phyloP scores from a whole-genome alignment of 129 eudicot genomes.

The Chrysanthemum makinoi region DNA sequence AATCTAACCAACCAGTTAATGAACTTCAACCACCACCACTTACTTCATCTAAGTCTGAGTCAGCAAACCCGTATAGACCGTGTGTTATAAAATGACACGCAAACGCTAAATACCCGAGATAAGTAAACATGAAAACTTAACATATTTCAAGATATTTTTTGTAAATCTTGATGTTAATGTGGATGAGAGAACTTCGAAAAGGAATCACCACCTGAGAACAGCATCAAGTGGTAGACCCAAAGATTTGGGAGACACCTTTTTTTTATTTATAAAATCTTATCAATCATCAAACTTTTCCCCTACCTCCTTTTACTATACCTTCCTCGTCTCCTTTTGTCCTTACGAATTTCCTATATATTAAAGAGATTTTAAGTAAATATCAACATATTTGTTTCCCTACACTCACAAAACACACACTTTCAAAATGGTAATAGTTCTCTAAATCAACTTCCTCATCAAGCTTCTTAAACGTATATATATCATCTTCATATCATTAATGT shows the following conservation, averaged over 20 bases:
- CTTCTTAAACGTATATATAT: not conserved
- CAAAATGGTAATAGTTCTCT: slow-evolving; percentile 33
- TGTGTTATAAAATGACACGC: not conserved
- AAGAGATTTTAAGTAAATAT: slow-evolving; percentile 6
- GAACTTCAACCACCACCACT: slow-evolving; percentile 26
- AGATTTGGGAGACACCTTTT: slow-evolving; percentile 28
- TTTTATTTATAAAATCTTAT: slow-evolving; percentile 6
- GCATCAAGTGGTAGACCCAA: too few relatives aligned
- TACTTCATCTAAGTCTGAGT: slow-evolving; percentile 17
- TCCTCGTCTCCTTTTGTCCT: slow-evolving; percentile 18
- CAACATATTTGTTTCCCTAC: slow-evolving; percentile 19
- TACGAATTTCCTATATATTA: slow-evolving; percentile 19
- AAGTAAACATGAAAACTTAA: slow-evolving; percentile 16
- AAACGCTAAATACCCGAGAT: slow-evolving; percentile 12
- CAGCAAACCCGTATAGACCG: slow-evolving; percentile 20
- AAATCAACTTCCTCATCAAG: slow-evolving; percentile 18
- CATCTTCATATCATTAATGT: slow-evolving; percentile 16
- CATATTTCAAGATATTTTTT: slow-evolving; percentile 16
- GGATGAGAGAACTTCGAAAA: slow-evolving; percentile 12
- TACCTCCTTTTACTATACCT: slow-evolving; percentile 23
- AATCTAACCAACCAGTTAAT: slow-evolving; percentile 14
- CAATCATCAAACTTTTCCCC: slow-evolving; percentile 36
- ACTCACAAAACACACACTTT: slow-evolving; percentile 11
- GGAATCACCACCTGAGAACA: slow-evolving; percentile 36
- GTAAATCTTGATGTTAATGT: slow-evolving; percentile 9